phyloP scores from a whole-genome alignment of 768 basidiomycete genomes.

The Tephrocybe sp. region DNA sequence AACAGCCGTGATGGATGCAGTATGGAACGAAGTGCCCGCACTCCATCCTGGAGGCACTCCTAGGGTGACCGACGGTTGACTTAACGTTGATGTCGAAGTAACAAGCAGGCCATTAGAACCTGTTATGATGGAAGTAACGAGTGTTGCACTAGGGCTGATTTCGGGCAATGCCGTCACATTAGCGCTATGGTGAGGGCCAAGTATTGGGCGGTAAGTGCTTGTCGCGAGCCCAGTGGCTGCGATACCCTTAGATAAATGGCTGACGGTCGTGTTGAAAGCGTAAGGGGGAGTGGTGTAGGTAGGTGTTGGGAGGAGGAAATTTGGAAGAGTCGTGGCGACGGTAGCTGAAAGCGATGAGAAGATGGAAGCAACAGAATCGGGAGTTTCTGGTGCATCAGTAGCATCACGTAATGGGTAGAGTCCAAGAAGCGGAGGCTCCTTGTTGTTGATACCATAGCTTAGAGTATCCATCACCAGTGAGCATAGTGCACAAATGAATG shows the following conservation, averaged over 20 bases:
- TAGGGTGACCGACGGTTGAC: slow-evolving; percentile 48
- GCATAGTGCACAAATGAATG: neutral
- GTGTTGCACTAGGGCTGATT: slow-evolving; percentile 48
- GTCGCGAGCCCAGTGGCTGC: slow-evolving; percentile 65
- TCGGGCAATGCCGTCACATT: slow-evolving; percentile 59
- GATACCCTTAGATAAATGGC: slow-evolving; percentile 53
- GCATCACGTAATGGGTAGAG: slow-evolving; percentile 60
- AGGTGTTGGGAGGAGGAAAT: slow-evolving; percentile 67
- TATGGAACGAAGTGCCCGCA: slow-evolving; percentile 17
- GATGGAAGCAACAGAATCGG: slow-evolving; percentile 44
- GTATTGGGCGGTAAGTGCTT: slow-evolving; percentile 66
- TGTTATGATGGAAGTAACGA: slow-evolving; percentile 59
- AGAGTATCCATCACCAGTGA: neutral
- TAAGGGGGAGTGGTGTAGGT: slow-evolving; percentile 64
- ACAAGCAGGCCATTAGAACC: slow-evolving; percentile 49
- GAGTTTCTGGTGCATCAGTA: slow-evolving; percentile 39
- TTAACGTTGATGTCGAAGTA: slow-evolving; percentile 53
- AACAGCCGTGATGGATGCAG: slow-evolving; percentile 16
- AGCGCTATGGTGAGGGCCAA: slow-evolving; percentile 36
- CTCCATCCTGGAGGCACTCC: slow-evolving; percentile 68
- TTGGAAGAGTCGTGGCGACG: slow-evolving; percentile 68
- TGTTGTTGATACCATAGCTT: slow-evolving; percentile 73
- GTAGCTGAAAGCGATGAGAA: slow-evolving; percentile 65
- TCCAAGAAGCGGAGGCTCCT: slow-evolving; percentile 79
- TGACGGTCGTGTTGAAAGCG: slow-evolving; percentile 66